Conservation (phyloP, 139 green algal genomes). For the Zygnema circumcarinatum region DNA sequence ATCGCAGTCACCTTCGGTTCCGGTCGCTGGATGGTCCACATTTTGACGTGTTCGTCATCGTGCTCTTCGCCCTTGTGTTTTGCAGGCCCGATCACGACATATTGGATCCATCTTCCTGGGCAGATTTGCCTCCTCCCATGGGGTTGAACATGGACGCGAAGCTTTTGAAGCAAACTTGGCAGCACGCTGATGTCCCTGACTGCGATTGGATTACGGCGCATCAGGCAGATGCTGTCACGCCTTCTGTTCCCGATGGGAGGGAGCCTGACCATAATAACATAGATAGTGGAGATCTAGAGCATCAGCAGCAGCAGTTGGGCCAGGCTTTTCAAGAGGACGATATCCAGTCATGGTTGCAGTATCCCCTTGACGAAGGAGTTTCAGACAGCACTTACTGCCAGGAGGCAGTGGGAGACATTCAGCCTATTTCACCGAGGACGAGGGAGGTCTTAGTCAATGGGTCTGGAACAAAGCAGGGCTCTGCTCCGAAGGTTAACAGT, state of each 20-base stretch:
- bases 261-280: background rate
- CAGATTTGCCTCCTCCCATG: background rate
- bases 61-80: background rate
- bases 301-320: background rate
- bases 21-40: too few species aligned
- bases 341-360: slow-evolving; percentile 12
- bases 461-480: background rate
- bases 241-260: background rate
- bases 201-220: background rate
- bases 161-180: background rate
- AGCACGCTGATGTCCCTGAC: background rate
- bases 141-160: background rate
- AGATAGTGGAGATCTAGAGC: background rate
- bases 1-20: background rate
- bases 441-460: background rate
- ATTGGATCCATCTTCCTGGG: background rate
- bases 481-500: background rate
- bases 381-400: background rate
- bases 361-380: background rate
- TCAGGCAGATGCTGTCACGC: background rate
- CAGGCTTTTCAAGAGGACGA: background rate
- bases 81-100: background rate
- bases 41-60: background rate
- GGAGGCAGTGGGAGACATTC: background rate
- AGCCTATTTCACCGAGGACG: background rate